Conservation (phyloP, 1,139 yeast species). For the Geotrichum phurueaensis region DNA sequence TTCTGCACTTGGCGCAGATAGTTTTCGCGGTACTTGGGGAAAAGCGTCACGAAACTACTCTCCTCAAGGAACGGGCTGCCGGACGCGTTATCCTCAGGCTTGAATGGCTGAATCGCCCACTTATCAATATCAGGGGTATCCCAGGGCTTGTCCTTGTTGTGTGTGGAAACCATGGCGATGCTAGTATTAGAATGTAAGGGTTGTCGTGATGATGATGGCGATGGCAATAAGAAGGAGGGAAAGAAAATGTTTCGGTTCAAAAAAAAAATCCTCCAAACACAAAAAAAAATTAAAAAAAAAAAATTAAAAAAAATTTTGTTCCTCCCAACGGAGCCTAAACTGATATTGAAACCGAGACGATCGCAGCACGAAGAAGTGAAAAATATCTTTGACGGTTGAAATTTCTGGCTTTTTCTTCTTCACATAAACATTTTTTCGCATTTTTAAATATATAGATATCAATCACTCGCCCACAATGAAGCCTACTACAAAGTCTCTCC, state of each 20-base stretch:
- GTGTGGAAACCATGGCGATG: constrained; percentile 74
- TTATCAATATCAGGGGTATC: constrained; percentile 93
- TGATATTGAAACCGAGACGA: background rate
- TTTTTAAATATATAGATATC: background rate
- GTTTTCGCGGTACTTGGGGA: constrained; percentile 93
- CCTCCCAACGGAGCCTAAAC: background rate
- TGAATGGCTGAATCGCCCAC: constrained; percentile 87
- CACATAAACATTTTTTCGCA: background rate
- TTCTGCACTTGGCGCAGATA: constrained; percentile 89
- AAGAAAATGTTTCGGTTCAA: background rate
- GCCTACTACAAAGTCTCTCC: constrained; percentile 9
- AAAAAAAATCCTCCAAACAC: background rate
- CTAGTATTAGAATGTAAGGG: background rate
- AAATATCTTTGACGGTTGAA: background rate
- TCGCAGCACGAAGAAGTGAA: background rate
- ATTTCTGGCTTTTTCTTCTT: constrained; percentile 9
- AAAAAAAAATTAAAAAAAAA: constrained; percentile 11
- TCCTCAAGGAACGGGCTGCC: constrained; percentile 91
- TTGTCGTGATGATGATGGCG: background rate
- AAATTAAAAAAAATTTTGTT: constrained; percentile 26
- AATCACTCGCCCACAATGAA: constrained; percentile 6
- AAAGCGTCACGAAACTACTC: constrained; percentile 86
- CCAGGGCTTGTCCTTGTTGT: constrained; percentile 96
- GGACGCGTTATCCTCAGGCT: constrained; percentile 78
- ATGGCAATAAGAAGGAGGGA: background rate